phyloP scores from a whole-genome alignment of 1,284 basidiomycete genomes.

The Ceratobasidium sp. region DNA sequence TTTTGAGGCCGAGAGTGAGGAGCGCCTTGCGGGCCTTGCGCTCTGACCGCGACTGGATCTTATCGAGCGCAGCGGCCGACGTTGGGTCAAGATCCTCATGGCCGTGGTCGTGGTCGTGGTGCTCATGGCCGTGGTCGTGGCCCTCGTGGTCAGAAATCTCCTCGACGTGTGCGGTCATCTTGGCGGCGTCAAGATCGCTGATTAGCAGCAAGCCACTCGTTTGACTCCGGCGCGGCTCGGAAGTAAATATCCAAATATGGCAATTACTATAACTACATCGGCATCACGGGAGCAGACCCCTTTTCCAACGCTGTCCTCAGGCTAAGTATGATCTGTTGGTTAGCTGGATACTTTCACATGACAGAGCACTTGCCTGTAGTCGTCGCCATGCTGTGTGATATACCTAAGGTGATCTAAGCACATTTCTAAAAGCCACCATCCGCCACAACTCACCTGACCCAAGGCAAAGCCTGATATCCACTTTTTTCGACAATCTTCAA shows the following conservation, averaged over 20 bases:
- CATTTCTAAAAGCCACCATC: neutral
- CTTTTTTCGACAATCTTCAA: slow-evolving; percentile 99
- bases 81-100: slow-evolving; percentile 73
- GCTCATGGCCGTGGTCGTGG: slow-evolving; percentile 66
- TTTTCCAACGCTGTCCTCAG: slow-evolving; percentile 79
- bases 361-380: slow-evolving; percentile 73
- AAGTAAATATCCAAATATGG: slow-evolving; percentile 2
- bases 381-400: slow-evolving; percentile 95
- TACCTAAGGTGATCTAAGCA: slow-evolving; percentile 55
- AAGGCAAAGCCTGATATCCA: slow-evolving; percentile 91
- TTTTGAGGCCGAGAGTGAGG: slow-evolving; percentile 87
- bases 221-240: slow-evolving; percentile 15
- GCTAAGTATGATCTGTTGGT: slow-evolving; percentile 50
- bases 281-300: slow-evolving; percentile 50
- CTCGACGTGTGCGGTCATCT: slow-evolving; percentile 69
- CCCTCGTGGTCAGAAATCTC: slow-evolving; percentile 80
- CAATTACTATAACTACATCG: slow-evolving; percentile 15
- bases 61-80: slow-evolving; percentile 85
- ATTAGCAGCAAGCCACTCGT: slow-evolving; percentile 22
- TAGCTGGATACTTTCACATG: neutral
- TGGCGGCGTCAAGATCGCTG: neutral
- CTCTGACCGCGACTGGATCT: slow-evolving; percentile 91
- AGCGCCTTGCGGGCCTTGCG: slow-evolving; percentile 91
- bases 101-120: slow-evolving; percentile 53
- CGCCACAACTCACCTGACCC: slow-evolving; percentile 66